Evolutionary conservation across 352 stramenopile genomes (phyloP), one percentile per base, ranked within the genome.

Genomic region (Globisporangium camurandrum): DNA sequence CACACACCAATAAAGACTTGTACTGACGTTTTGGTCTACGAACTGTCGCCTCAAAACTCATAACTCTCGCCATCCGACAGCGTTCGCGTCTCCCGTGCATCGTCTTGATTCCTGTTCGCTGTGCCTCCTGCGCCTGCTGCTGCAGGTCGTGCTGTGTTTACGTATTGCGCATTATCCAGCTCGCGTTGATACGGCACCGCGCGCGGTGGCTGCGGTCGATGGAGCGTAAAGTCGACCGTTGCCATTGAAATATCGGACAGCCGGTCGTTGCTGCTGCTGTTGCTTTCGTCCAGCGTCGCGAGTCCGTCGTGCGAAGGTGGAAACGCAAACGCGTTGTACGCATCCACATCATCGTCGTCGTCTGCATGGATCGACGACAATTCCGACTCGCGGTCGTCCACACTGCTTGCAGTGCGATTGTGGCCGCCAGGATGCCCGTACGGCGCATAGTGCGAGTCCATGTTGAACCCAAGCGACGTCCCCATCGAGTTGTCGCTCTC

Each of bases 31-130:
- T n/a, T n/a, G n/a, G n/a, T n/a, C n/a, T n/a, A n/a, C n/a, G n/a
- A n/a, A n/a, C n/a, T n/a, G n/a, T n/a, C n/a, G n/a, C n/a, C n/a
- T 84, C 45, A 88, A 48, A 88, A 88, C 62, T 88, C 76, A 61
- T 88, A 88, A 52, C 64, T 82, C 57, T 84, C 71, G 26, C 73
- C 76, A 43, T 82, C 71, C 23, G 71, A 84, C 40, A 71, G 68
- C 26, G 69, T 75, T 43, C 71, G 66, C 51, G 41, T 54, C 20
- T 68, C 54, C 31, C 69, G 67, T 43, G 60, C 26, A 4, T 49
- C n/a, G n/a, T n/a, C n/a, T n/a, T n/a, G n/a, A n/a, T n/a, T n/a
- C n/a, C n/a, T n/a, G n/a, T n/a, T n/a, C n/a, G n/a, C n/a, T n/a
- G n/a, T n/a, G n/a, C n/a, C n/a, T n/a, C n/a, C n/a, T n/a, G n/a